phyloP scores from a whole-genome alignment of 2,329 filamentous ascomycete genomes.

The Xylariaceae sp. region DNA sequence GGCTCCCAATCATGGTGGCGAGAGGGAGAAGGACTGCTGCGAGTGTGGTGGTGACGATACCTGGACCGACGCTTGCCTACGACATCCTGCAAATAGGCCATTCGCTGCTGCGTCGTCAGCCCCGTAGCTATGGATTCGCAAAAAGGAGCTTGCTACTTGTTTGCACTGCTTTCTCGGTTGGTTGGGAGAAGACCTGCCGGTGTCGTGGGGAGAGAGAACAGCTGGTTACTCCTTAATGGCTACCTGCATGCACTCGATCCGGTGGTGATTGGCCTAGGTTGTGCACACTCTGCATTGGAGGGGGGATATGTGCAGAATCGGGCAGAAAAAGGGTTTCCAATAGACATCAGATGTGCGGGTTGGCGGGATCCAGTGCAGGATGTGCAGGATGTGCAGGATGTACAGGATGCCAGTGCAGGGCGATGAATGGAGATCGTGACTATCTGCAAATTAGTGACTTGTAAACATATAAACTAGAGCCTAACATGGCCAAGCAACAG shows the following conservation, averaged over 20 bases:
- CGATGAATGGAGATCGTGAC: no score
- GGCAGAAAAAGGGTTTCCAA: slow-evolving; percentile 31
- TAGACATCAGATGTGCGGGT: slow-evolving; percentile 30
- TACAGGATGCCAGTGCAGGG: no score
- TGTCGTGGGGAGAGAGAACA: slow-evolving; percentile 36
- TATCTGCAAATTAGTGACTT: no score
- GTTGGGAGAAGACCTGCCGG: slow-evolving; percentile 31
- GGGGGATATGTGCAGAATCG: slow-evolving; percentile 35
- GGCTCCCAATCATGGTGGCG: slow-evolving; percentile 38
- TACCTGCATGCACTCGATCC: slow-evolving; percentile 30
- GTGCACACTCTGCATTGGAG: slow-evolving; percentile 35
- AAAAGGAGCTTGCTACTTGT: slow-evolving; percentile 16
- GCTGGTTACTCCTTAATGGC: slow-evolving; percentile 41
- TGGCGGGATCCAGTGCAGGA: no score
- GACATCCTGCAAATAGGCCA: slow-evolving; percentile 36
- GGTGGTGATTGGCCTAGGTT: slow-evolving; percentile 37
- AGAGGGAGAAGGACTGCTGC: slow-evolving; percentile 33
- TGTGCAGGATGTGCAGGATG: no score
- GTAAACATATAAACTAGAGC: no score
- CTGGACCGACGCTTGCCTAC: slow-evolving; percentile 35
- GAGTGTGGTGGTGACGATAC: slow-evolving; percentile 33
- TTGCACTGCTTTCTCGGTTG: slow-evolving; percentile 32
- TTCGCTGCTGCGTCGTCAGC: slow-evolving; percentile 38
- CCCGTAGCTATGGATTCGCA: slow-evolving; percentile 33
- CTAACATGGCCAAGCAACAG: no score